These are phyloP conservation scores for Acorus gramineus DNA, from an alignment of 106 monocot genomes.

Conservation along the genomic window DNA sequence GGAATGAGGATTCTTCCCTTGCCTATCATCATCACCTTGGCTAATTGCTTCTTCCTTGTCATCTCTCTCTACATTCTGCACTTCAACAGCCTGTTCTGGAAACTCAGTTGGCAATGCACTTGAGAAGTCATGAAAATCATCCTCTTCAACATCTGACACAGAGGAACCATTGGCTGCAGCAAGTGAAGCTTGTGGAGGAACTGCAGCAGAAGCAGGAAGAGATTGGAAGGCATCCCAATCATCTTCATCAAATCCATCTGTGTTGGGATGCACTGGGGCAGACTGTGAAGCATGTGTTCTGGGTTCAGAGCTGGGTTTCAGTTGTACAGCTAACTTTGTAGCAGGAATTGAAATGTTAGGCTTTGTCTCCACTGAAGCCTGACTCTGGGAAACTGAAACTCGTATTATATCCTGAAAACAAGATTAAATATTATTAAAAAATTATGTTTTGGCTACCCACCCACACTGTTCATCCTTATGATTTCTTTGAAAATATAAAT, in stretches of 20 bases:
- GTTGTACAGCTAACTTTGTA: conserved; percentile 16
- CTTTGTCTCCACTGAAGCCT: conserved; percentile 15
- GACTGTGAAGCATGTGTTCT: conserved; percentile 11
- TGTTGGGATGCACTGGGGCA: not conserved
- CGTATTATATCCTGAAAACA: conserved; percentile 77
- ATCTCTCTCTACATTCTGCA: too few species aligned
- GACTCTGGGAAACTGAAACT: conserved; percentile 39
- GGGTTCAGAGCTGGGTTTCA: conserved; percentile 12
- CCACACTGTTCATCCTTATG: too few species aligned
- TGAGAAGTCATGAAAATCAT: too few species aligned
- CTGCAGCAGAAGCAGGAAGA: conserved; percentile 36
- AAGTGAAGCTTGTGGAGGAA: too few species aligned
- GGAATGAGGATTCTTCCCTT: too few species aligned
- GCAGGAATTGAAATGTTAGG: conserved; percentile 4
- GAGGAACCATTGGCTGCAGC: too few species aligned
- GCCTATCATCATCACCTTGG: too few species aligned
- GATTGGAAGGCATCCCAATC: conserved; percentile 97
- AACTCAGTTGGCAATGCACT: too few species aligned
- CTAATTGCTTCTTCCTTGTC: too few species aligned
- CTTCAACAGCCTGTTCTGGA: too few species aligned
- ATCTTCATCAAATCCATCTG: conserved; percentile 38
- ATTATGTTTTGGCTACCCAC: not conserved
- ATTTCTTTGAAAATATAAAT: not conserved
- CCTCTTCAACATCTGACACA: too few species aligned
- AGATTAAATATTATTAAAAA: conserved; percentile 1